Percentiles rank a stretch among this genome's conserved stretches.
Conservation (phyloP, 2,329 filamentous ascomycete genomes). For the Aspergillus persii region DNA sequence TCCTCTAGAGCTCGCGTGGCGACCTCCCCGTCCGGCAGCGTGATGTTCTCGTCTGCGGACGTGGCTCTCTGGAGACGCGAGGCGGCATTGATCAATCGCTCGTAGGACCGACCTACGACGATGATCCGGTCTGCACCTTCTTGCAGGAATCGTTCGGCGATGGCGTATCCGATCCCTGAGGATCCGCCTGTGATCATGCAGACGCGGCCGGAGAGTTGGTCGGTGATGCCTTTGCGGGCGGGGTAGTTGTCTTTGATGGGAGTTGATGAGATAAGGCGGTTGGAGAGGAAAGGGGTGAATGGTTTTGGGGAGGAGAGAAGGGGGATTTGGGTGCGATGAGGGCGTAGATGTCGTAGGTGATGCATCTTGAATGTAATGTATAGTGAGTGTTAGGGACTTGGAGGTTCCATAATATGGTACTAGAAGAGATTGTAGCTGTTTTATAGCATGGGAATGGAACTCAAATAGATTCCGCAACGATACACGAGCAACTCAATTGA, state of each 20-base stretch:
- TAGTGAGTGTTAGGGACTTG: background rate
- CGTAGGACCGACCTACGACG: slow-evolving; percentile 58
- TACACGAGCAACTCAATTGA: no score
- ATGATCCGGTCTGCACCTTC: slow-evolving; percentile 59
- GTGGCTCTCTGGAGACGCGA: slow-evolving; percentile 16
- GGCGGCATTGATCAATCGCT: slow-evolving; percentile 45
- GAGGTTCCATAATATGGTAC: no score
- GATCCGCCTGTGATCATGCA: slow-evolving; percentile 67
- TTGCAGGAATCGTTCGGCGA: slow-evolving; percentile 63
- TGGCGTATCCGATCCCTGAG: slow-evolving; percentile 67
- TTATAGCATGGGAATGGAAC: no score
- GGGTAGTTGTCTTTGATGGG: background rate
- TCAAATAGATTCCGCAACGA: no score
- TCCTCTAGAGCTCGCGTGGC: background rate
- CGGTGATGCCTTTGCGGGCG: background rate
- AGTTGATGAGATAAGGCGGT: slow-evolving; percentile 4
- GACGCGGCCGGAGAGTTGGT: slow-evolving; percentile 33
- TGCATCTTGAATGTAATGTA: background rate
- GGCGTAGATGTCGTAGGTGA: background rate
- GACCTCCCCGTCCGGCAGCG: background rate
- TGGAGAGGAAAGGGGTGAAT: background rate
- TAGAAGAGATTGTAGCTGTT: no score
- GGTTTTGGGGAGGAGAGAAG: background rate
- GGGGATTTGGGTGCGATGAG: background rate
- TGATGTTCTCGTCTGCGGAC: background rate